phyloP scores from a whole-genome alignment of 2,329 filamentous ascomycete genomes.

The Talaromyces islandicus region DNA sequence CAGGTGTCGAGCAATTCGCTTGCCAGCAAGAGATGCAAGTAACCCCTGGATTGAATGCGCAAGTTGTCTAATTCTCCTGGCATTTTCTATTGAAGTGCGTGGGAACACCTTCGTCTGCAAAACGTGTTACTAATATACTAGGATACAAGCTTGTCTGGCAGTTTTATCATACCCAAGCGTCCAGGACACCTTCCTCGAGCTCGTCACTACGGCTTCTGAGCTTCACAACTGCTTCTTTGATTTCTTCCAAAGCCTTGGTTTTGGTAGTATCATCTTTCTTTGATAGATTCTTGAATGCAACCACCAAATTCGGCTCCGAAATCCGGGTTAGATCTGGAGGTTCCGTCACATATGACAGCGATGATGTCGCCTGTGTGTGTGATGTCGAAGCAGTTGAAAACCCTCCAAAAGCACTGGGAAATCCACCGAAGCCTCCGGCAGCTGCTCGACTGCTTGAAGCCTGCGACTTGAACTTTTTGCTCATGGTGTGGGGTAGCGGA shows the following conservation, averaged over 20 bases:
- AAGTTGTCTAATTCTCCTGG: constrained; percentile 79
- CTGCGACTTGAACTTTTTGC: constrained; percentile 58
- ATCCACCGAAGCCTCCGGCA: constrained; percentile 40
- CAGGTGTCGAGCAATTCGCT: constrained; percentile 75
- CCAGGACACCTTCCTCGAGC: constrained; percentile 74
- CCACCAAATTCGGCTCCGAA: constrained; percentile 72
- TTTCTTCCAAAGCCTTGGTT: constrained; percentile 80
- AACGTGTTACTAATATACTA: constrained; percentile 31
- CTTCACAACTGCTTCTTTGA: constrained; percentile 60
- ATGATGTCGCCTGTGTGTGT: constrained; percentile 47
- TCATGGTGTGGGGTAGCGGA: constrained; percentile 38
- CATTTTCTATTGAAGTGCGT: constrained; percentile 81
- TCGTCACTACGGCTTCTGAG: constrained; percentile 51
- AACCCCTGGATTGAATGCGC: constrained; percentile 69
- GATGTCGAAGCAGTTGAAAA: constrained; percentile 30
- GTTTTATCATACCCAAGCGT: constrained; percentile 70
- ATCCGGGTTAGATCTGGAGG: constrained; percentile 74
- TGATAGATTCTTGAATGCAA: constrained; percentile 84
- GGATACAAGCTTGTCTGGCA: neutral
- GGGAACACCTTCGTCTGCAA: constrained; percentile 76
- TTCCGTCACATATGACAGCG: constrained; percentile 80
- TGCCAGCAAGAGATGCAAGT: constrained; percentile 57
- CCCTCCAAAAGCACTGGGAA: constrained; percentile 37
- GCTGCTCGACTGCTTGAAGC: constrained; percentile 59
- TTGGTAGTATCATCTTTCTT: constrained; percentile 95